Evolutionary conservation across 1,139 yeast species (phyloP).

Genomic region (Blastobotrys serpentis): DNA sequence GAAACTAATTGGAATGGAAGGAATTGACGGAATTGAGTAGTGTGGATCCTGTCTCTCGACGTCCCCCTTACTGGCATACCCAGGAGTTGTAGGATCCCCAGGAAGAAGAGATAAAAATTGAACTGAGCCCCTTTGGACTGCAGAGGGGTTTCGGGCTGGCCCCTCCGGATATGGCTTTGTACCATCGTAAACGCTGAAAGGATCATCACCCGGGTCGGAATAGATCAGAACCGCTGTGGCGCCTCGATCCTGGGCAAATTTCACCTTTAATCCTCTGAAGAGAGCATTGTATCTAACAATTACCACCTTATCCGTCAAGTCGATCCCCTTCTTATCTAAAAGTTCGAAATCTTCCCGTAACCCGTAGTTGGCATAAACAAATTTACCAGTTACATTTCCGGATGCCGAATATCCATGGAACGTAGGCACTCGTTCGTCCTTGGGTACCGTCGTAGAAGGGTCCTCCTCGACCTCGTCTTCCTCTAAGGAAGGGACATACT

Average conservation of each 20-base stretch:
- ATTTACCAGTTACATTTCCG: slow-evolving; percentile 61
- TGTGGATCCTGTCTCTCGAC: slow-evolving; percentile 51
- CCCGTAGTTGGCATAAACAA: slow-evolving; percentile 63
- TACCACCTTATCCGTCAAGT: slow-evolving; percentile 54
- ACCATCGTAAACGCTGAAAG: slow-evolving; percentile 48
- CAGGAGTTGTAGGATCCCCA: slow-evolving; percentile 91
- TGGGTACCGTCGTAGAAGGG: slow-evolving; percentile 56
- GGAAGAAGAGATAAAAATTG: slow-evolving; percentile 74
- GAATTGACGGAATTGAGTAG: slow-evolving; percentile 55
- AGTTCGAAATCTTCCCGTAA: slow-evolving; percentile 52
- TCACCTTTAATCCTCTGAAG: slow-evolving; percentile 66
- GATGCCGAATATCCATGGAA: slow-evolving; percentile 69
- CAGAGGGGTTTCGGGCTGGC: slow-evolving; percentile 65
- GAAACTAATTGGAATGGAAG: slow-evolving; percentile 61
- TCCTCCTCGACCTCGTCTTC: slow-evolving; percentile 77
- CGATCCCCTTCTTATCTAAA: slow-evolving; percentile 47
- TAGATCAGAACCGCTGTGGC: slow-evolving; percentile 60
- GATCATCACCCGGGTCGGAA: slow-evolving; percentile 69
- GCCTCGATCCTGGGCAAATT: slow-evolving; percentile 64
- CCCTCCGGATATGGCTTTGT: slow-evolving; percentile 62
- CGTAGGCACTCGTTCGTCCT: slow-evolving; percentile 50
- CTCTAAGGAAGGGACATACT: slow-evolving; percentile 61
- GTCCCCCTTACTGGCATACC: slow-evolving; percentile 61
- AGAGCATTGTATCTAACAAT: slow-evolving; percentile 59
- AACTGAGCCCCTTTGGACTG: slow-evolving; percentile 81